These are phyloP conservation scores for Stygiomarasmius scandens DNA, from an alignment of 1,284 basidiomycete species.

Conservation along the genomic window DNA sequence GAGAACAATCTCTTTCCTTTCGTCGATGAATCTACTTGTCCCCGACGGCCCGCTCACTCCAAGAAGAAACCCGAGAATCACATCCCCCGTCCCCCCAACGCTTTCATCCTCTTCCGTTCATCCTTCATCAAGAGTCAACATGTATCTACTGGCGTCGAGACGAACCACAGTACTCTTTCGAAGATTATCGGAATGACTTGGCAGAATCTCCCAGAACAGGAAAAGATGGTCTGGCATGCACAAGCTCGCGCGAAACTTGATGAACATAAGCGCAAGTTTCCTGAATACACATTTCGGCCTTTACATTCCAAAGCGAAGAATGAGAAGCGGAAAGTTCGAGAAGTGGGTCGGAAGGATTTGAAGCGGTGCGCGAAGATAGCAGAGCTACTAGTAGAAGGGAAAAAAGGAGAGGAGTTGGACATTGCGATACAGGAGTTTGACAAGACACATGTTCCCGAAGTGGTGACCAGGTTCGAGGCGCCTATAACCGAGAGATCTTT, in stretches of 20 bases:
- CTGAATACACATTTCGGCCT: slow-evolving; percentile 72
- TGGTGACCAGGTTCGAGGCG: slow-evolving; percentile 70
- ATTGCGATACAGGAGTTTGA: slow-evolving; percentile 76
- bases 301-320: slow-evolving; percentile 51
- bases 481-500: slow-evolving; percentile 69
- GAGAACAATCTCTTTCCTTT: slow-evolving; percentile 44
- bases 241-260: slow-evolving; percentile 66
- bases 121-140: slow-evolving; percentile 76
- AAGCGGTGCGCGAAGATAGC: slow-evolving; percentile 78
- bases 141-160: slow-evolving; percentile 76
- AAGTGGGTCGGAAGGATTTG: slow-evolving; percentile 69
- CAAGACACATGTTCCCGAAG: slow-evolving; percentile 60
- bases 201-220: slow-evolving; percentile 69
- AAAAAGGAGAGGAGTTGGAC: slow-evolving; percentile 71
- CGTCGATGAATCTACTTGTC: slow-evolving; percentile 27
- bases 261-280: slow-evolving; percentile 70
- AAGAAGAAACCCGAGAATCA: slow-evolving; percentile 76
- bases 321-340: slow-evolving; percentile 64
- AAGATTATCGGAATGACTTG: slow-evolving; percentile 76
- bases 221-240: slow-evolving; percentile 70
- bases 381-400: slow-evolving; percentile 73
- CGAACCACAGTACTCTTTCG: slow-evolving; percentile 77
- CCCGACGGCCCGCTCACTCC: slow-evolving; percentile 41
- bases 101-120: slow-evolving; percentile 88
- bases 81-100: slow-evolving; percentile 85